phyloP scores from a whole-genome alignment of 176 grass and related monocot genomes.

The Rhynchospora tenuis region DNA sequence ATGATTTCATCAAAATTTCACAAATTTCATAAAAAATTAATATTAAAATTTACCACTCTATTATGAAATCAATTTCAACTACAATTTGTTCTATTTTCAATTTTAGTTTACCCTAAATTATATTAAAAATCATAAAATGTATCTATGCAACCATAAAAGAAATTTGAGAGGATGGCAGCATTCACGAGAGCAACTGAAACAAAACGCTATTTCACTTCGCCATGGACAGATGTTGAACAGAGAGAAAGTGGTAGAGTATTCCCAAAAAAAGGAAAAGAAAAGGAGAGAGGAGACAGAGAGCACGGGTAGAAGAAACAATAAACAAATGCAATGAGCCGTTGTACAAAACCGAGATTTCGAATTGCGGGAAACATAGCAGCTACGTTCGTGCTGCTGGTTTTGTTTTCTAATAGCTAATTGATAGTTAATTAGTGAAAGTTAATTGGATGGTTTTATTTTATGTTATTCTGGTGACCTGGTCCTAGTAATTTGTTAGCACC shows the following conservation, averaged over 20 bases:
- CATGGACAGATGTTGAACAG: background rate
- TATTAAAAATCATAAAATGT: no score
- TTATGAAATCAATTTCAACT: no score
- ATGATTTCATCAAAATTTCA: background rate
- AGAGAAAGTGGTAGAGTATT: background rate
- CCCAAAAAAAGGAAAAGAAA: background rate
- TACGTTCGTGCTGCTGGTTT: conserved; percentile 18
- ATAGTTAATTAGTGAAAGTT: background rate
- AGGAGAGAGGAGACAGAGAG: background rate
- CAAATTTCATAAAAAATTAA: background rate
- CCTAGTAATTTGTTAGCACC: background rate
- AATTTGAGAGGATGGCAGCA: background rate
- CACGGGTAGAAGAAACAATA: background rate
- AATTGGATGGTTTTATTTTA: background rate
- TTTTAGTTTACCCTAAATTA: no score
- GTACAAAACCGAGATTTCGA: conserved; percentile 12
- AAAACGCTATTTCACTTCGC: background rate
- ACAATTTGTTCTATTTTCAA: no score
- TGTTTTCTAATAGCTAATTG: background rate
- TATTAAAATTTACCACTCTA: no score
- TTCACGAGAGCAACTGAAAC: conserved; percentile 3
- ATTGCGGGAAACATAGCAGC: conserved; percentile 20
- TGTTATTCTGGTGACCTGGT: background rate
- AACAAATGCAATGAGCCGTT: conserved; percentile 1
- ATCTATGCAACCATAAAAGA: background rate